These are phyloP conservation scores for Lagenidium giganteum DNA, from an alignment of 352 stramenopile genomes.

Conservation along the genomic window DNA sequence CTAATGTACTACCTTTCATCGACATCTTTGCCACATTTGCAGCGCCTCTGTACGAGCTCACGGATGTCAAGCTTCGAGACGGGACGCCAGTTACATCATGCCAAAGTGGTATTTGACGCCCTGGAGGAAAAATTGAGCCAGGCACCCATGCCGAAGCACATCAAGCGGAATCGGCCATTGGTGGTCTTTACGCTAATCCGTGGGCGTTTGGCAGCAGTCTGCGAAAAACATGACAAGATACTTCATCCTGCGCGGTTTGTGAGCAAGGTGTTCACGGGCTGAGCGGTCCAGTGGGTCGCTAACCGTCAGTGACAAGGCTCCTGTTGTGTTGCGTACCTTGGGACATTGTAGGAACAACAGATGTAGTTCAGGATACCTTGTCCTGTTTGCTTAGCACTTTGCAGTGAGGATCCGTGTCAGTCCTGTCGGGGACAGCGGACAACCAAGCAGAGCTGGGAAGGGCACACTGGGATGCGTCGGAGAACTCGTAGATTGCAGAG, in stretches of 20 bases:
- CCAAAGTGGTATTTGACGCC: constrained; percentile 2
- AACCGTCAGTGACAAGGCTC: too few relatives aligned
- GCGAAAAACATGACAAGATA: too few relatives aligned
- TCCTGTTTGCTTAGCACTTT: too few relatives aligned
- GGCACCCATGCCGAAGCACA: constrained; percentile 4
- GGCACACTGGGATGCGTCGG: too few relatives aligned
- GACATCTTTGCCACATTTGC: constrained; percentile 10
- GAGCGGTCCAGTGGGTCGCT: too few relatives aligned
- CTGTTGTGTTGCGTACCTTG: too few relatives aligned
- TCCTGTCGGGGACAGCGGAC: too few relatives aligned
- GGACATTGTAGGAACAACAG: too few relatives aligned
- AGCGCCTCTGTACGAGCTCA: constrained; percentile 8
- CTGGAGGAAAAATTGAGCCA: constrained; percentile 4
- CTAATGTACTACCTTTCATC: constrained; percentile 14
- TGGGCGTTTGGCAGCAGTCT: constrained; percentile 11
- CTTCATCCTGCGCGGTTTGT: constrained; percentile 10
- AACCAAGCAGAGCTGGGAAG: too few relatives aligned
- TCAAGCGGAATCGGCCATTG: background rate
- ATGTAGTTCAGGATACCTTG: too few relatives aligned
- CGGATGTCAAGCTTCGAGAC: constrained; percentile 1
- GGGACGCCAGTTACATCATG: background rate
- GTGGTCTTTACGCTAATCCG: constrained; percentile 11
- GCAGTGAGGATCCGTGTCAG: too few relatives aligned
- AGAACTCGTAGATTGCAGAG: too few relatives aligned
- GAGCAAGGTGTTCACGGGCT: constrained; percentile 17